Conservation (phyloP, 768 basidiomycete genomes). For the Mycena galericulata region DNA sequence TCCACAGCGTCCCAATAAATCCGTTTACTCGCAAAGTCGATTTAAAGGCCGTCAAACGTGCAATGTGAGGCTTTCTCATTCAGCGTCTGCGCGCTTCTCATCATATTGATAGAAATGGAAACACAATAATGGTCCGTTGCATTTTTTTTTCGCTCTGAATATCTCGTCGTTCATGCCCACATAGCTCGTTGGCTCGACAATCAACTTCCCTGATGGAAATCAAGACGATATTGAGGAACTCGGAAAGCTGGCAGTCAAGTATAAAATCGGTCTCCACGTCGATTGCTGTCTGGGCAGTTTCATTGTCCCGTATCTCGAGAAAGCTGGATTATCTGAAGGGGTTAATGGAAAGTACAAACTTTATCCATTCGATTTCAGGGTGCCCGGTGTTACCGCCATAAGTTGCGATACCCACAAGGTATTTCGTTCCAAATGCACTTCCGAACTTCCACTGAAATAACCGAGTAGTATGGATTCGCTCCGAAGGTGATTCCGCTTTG, state of each 20-base stretch:
- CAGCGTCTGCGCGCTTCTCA: conserved; percentile 16
- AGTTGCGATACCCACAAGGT: conserved; percentile 98
- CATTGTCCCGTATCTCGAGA: conserved; percentile 92
- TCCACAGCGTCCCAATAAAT: conserved; percentile 89
- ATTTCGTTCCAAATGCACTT: conserved; percentile 5
- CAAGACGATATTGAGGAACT: conserved; percentile 90
- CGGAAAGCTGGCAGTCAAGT: conserved; percentile 74
- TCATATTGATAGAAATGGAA: conserved; percentile 70
- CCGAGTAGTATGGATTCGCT: conserved; percentile 86
- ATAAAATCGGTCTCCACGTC: conserved; percentile 91
- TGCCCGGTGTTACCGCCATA: conserved; percentile 92
- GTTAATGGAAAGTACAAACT: conserved; percentile 67
- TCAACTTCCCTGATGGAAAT: conserved; percentile 89
- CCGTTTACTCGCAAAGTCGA: conserved; percentile 81
- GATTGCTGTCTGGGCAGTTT: conserved; percentile 96
- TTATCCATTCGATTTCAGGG: conserved; percentile 88
- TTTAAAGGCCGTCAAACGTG: conserved; percentile 80
- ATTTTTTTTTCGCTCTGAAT: neutral
- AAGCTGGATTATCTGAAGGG: conserved; percentile 75
- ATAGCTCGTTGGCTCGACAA: conserved; percentile 86
- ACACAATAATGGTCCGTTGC: conserved; percentile 83
- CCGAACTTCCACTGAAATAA: conserved; percentile 21
- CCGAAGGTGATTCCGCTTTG: conserved; percentile 74
- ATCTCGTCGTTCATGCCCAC: conserved; percentile 15
- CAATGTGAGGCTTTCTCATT: conserved; percentile 72